Base-by-base conservation (phyloP, 768 basidiomycete genomes). In the Polyporus arcularius region DNA sequence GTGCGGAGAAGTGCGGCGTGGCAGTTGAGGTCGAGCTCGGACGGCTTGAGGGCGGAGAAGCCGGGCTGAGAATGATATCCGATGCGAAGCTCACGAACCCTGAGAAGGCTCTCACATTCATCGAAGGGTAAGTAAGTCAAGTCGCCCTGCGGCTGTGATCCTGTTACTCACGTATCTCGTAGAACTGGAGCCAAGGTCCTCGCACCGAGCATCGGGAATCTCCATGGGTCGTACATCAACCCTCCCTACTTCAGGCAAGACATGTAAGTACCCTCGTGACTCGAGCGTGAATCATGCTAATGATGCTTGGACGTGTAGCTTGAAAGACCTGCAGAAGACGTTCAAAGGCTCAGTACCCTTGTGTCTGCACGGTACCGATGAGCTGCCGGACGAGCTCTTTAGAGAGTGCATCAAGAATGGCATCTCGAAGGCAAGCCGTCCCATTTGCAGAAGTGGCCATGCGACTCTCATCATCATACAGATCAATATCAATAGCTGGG, bases 401-500 rank as follows among this genome's bases (percentile, higher is more conserved):
- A 62, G 67, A 14, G 76, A 78, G 57, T 81, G 79, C 56, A 80
- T 82, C 58, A 72, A 72, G 50, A 79, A 76, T 55, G 80, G 80
- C 4, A 74, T 80, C 18, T 79, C 75, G 68, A 82, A 82, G 70
- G 62, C 52, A 31, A 11, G 14, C 1, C 9, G 14, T 28, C 46
- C 12, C 28, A 14, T 4, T 28, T 28, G 2, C 21, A 26, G 14
- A 6, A 4, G 6, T 7, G 2, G 21, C 28, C 9, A 4, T 1
- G 42, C 42, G 15, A 48, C 46, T 48, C 30, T 26, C 2, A 15
- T 3, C 26, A 2, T 10, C 26, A 6, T 4, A 10, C 40, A 63
- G 62, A 76, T 81, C 51, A 81, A 81, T 49, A 72, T 82, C 59
- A 80, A 82, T 60, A 77, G 77, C 57, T 80, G 79, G 78, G 79